Evolutionary conservation across 129 eudicot species (phyloP).

Genomic region (Centaurea solstitialis): DNA sequence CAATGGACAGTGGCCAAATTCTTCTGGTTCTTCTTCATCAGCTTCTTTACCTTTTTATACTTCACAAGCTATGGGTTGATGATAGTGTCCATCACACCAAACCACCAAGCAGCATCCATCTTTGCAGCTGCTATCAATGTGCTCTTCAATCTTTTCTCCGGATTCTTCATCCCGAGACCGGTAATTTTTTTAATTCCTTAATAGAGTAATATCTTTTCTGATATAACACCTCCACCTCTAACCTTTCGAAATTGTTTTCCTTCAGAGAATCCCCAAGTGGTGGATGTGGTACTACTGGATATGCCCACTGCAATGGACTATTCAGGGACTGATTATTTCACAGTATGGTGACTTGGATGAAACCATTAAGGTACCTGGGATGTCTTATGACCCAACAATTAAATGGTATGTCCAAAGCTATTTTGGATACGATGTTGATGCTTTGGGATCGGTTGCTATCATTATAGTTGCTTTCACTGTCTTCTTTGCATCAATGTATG

Average conservation of each 20-base stretch:
- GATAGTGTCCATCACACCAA: conserved; percentile 43
- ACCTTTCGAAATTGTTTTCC: background rate
- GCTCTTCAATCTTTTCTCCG: conserved; percentile 52
- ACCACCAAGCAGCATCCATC: conserved; percentile 43
- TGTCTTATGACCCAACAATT: conserved; percentile 10
- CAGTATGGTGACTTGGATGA: conserved; percentile 38
- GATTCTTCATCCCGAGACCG: conserved; percentile 56
- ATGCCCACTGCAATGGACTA: conserved; percentile 36
- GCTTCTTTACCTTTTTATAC: conserved; percentile 42
- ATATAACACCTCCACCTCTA: background rate
- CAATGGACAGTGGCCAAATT: conserved; percentile 48
- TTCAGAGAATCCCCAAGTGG: conserved; percentile 52
- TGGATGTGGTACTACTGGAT: conserved; percentile 58
- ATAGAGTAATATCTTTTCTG: background rate
- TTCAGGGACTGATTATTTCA: conserved; percentile 28
- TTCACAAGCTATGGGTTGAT: conserved; percentile 52
- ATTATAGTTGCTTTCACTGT: conserved; percentile 24
- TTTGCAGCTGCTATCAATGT: conserved; percentile 36
- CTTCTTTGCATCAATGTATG: conserved; percentile 22
- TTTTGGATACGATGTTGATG: conserved; percentile 29
- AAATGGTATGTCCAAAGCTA: conserved; percentile 17
- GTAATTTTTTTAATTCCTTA: conserved; percentile 30
- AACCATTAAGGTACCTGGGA: conserved; percentile 15
- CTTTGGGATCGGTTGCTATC: conserved; percentile 13
- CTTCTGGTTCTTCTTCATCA: conserved; percentile 43